Percentiles rank a stretch among this genome's conserved stretches.
phyloP scores from a whole-genome alignment of 2,329 filamentous ascomycete species.

The Claviceps sp. region DNA sequence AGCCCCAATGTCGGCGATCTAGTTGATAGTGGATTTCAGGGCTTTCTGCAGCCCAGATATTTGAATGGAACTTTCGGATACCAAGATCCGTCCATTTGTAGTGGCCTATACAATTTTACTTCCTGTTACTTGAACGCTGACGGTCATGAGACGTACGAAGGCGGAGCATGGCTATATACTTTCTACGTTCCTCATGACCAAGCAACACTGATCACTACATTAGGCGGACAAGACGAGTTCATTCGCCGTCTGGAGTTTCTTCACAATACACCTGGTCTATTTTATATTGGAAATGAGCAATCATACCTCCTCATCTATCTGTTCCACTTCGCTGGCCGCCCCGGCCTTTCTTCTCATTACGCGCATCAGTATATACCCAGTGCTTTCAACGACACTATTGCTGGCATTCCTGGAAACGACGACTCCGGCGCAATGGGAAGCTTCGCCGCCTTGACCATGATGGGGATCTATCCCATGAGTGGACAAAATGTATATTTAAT shows the following conservation, averaged over 20 bases:
- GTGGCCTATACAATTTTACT: constrained; percentile 31
- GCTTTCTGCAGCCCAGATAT: constrained; percentile 57
- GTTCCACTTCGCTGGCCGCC: constrained; percentile 54
- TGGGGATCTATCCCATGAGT: constrained; percentile 41
- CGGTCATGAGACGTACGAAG: constrained; percentile 47
- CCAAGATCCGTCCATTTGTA: constrained; percentile 41
- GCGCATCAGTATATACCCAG: constrained; percentile 53
- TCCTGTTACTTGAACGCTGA: constrained; percentile 17
- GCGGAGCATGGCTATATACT: constrained; percentile 57
- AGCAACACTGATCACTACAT: constrained; percentile 31
- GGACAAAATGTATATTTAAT: constrained; percentile 41
- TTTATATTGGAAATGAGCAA: constrained; percentile 55
- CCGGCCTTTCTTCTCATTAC: constrained; percentile 39
- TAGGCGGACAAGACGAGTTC: constrained; percentile 48
- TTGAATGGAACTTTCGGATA: constrained; percentile 53
- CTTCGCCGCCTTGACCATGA: constrained; percentile 34
- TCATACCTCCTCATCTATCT: constrained; percentile 37
- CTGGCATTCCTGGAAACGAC: constrained; percentile 44
- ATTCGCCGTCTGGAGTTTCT: constrained; percentile 47
- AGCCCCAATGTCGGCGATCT: neutral
- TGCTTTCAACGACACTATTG: constrained; percentile 51
- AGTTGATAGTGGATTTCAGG: constrained; percentile 21
- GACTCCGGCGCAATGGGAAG: constrained; percentile 41
- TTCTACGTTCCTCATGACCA: constrained; percentile 42
- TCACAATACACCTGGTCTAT: constrained; percentile 46